Base-by-base conservation (phyloP, 495 filamentous ascomycete genomes). In the Articulospora tetracladia region DNA sequence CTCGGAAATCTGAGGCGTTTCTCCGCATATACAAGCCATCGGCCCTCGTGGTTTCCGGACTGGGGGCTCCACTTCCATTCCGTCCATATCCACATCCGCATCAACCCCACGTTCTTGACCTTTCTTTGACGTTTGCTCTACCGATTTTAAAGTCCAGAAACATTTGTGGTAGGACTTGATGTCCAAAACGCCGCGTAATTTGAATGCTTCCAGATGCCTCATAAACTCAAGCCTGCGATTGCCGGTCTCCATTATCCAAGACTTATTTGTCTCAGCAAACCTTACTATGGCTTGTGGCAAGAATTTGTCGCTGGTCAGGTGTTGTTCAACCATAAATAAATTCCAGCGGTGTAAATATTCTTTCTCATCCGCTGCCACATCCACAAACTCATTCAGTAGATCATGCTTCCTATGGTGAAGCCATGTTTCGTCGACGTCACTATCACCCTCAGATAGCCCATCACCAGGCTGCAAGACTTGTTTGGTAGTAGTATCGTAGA, bases 301-400 rank as follows among this genome's bases (percentile, higher is more conserved):
- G 60, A 77, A 77, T 32, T 70, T 72, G 20, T 72, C 69, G n/a
- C 76, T 75, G 11, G 75, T 79, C 26, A 81, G 62, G 50, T 74
- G 74, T 62, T 75, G 69, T 28, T 62, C 66, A 39, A 77, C 72
- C 25, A 80, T 75, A 47, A 76, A 82, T 2, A 72, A 68, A 53
- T 83, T 79, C 78, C 78, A 83, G 50, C 74, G 72, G 47, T 69
- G 70, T 59, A 81, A 73, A 55, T 77, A 82, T 58, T 82, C 80
- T 57, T 79, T 80, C 55, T 83, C 80, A 15, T 70, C 70, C 15
- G 67, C 68, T 19, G 74, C 70, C 12, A 82, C 69, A 60, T 82
- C 80, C 44, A 69, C 72, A 53, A 77, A 82, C 56, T 83, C 80
- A 11, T 72, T 66, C 27, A 82, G 75, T 55, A 71, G 74, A 52